These are phyloP conservation scores for Pholiota microspora DNA, from an alignment of 768 basidiomycete species.

Conservation along the genomic window DNA sequence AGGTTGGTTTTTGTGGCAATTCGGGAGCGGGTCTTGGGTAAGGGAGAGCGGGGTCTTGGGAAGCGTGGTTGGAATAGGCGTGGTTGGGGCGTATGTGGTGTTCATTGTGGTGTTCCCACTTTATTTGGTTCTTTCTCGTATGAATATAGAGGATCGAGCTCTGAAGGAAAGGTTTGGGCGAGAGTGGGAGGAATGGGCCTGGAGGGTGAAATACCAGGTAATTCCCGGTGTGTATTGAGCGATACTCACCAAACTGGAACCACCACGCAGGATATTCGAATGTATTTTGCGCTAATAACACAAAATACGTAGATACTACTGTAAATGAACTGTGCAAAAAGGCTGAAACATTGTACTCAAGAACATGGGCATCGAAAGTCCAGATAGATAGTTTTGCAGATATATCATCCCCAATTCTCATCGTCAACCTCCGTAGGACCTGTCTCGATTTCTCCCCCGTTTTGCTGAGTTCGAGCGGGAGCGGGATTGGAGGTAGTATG, in stretches of 20 bases:
- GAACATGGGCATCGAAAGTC: too few relatives aligned
- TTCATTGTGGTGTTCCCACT: neutral
- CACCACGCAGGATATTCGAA: too few relatives aligned
- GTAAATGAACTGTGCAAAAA: too few relatives aligned
- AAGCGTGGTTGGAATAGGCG: slow-evolving; percentile 42
- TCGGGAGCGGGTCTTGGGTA: slow-evolving; percentile 16
- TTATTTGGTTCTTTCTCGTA: neutral
- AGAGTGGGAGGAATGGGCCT: neutral
- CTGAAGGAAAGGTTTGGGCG: neutral
- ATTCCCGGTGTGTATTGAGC: neutral
- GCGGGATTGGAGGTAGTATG: neutral
- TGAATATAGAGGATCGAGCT: neutral
- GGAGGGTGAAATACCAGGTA: neutral
- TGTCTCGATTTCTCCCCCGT: slow-evolving; percentile 13
- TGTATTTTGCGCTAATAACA: too few relatives aligned
- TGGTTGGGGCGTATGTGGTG: slow-evolving; percentile 39
- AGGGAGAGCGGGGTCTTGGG: slow-evolving; percentile 40
- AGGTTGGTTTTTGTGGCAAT: slow-evolving; percentile 13
- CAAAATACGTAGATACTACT: too few relatives aligned
- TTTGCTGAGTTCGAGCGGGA: slow-evolving; percentile 2
- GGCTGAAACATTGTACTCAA: too few relatives aligned
- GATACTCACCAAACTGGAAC: too few relatives aligned
- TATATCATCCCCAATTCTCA: neutral
- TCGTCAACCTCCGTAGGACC: neutral
- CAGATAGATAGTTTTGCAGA: too few relatives aligned